A percentile compares a stretch with the other conserved stretches of the same genome.
Evolutionary conservation across 1,139 yeast species (phyloP).

Genomic region (Eremothecium gossypii): DNA sequence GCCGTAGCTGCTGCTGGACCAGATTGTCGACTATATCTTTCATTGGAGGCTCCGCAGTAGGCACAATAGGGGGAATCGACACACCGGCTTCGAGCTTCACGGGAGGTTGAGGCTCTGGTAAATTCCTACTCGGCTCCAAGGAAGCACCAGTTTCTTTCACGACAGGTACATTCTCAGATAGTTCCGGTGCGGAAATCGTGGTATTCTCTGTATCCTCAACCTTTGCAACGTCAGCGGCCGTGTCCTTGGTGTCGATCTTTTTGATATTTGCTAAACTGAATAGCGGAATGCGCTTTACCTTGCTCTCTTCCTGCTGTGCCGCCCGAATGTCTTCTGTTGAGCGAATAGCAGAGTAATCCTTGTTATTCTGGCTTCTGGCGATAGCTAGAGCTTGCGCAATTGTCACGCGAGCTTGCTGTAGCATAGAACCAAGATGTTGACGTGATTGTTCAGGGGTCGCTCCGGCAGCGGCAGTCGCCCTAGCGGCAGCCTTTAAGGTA

Average conservation of each 20-base stretch:
- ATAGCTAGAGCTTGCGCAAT: constrained; percentile 59
- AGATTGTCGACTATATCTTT: background rate
- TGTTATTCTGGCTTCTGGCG: constrained; percentile 32
- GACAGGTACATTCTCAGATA: background rate
- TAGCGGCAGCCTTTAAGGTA: constrained; percentile 29
- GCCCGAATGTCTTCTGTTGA: constrained; percentile 10
- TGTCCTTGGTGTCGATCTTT: constrained; percentile 11
- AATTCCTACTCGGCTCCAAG: too few relatives aligned
- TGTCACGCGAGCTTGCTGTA: constrained; percentile 34
- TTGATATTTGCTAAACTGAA: constrained; percentile 18
- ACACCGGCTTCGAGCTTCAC: background rate
- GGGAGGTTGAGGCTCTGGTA: background rate
- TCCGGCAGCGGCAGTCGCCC: constrained; percentile 25
- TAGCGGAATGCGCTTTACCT: constrained; percentile 15
- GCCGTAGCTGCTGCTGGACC: background rate
- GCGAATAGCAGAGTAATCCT: constrained; percentile 12
- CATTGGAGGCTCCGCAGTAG: background rate
- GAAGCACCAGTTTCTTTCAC: background rate
- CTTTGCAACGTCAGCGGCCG: too few relatives aligned
- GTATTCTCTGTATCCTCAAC: background rate
- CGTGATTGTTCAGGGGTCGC: constrained; percentile 28
- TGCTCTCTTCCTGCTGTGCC: constrained; percentile 3
- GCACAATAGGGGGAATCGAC: background rate
- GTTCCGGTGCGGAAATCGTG: background rate
- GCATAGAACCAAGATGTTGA: constrained; percentile 26